phyloP scores from a whole-genome alignment of 2,329 filamentous ascomycete genomes.

The Penicillium nordicum region DNA sequence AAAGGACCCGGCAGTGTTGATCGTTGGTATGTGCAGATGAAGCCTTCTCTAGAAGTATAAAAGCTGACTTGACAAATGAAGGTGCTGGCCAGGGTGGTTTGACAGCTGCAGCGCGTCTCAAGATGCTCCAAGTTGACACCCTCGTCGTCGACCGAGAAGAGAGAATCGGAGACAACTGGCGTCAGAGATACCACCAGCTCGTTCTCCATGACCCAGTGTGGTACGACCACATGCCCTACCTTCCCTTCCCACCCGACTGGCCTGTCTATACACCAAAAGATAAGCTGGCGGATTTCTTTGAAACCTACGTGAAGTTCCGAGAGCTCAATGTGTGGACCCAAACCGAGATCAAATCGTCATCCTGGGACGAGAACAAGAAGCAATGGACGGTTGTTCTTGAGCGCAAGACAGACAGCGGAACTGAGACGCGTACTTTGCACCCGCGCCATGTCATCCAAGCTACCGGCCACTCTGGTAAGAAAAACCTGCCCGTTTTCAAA shows the following conservation, averaged over 20 bases:
- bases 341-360: slow-evolving; percentile 48
- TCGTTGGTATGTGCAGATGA: slow-evolving; percentile 53
- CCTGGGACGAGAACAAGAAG: slow-evolving; percentile 50
- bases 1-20: slow-evolving; percentile 57
- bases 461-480: slow-evolving; percentile 67
- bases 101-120: slow-evolving; percentile 56
- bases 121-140: slow-evolving; percentile 55
- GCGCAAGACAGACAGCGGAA: slow-evolving; percentile 39
- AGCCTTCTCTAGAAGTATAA: not conserved
- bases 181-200: slow-evolving; percentile 60
- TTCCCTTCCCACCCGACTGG: slow-evolving; percentile 63
- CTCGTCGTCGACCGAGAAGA: slow-evolving; percentile 59
- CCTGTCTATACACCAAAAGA: slow-evolving; percentile 70
- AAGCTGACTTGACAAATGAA: slow-evolving; percentile 19
- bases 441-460: slow-evolving; percentile 64
- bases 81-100: slow-evolving; percentile 62
- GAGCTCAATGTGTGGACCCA: slow-evolving; percentile 66
- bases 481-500: slow-evolving; percentile 50
- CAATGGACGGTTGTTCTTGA: slow-evolving; percentile 56
- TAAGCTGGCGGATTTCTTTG: slow-evolving; percentile 67
- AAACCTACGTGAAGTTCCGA: slow-evolving; percentile 61
- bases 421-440: slow-evolving; percentile 54
- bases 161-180: slow-evolving; percentile 63
- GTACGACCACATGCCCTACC: slow-evolving; percentile 57
- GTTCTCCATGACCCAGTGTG: slow-evolving; percentile 66